Conservation (phyloP, 768 basidiomycete genomes). For the Mycena venus region DNA sequence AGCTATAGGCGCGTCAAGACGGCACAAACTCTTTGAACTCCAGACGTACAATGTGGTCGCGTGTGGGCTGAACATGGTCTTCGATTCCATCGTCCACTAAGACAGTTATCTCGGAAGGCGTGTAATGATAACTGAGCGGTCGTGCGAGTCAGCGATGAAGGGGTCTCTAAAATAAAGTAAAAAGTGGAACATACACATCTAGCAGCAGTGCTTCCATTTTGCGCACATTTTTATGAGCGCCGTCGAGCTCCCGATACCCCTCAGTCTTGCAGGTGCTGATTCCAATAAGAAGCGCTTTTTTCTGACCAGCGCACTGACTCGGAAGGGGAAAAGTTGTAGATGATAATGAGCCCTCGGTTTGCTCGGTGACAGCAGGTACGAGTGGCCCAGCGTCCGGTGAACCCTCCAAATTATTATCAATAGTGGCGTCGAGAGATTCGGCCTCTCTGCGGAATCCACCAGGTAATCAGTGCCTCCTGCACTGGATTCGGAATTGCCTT, state of each 20-base stretch:
- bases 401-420: too few relatives aligned
- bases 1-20: constrained; percentile 43
- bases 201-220: constrained; percentile 8
- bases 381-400: not conserved
- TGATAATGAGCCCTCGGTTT: not conserved
- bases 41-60: constrained; percentile 58
- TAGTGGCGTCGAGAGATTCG: too few relatives aligned
- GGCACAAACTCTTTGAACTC: not conserved
- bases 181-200: not conserved
- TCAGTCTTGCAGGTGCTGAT: not conserved
- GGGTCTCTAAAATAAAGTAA: too few relatives aligned
- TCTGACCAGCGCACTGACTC: not conserved
- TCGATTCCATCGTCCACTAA: constrained; percentile 57
- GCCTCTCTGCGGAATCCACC: too few relatives aligned
- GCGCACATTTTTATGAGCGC: constrained; percentile 15
- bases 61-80: constrained; percentile 53
- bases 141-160: not conserved
- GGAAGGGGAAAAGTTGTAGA: not conserved
- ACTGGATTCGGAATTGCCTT: too few relatives aligned
- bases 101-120: constrained; percentile 45
- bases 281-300: constrained; percentile 26
- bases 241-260: not conserved
- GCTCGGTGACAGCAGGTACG: not conserved
- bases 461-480: too few relatives aligned
- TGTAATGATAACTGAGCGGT: not conserved